phyloP scores from a whole-genome alignment of 352 stramenopile genomes.

The Globisporangium irregulare region DNA sequence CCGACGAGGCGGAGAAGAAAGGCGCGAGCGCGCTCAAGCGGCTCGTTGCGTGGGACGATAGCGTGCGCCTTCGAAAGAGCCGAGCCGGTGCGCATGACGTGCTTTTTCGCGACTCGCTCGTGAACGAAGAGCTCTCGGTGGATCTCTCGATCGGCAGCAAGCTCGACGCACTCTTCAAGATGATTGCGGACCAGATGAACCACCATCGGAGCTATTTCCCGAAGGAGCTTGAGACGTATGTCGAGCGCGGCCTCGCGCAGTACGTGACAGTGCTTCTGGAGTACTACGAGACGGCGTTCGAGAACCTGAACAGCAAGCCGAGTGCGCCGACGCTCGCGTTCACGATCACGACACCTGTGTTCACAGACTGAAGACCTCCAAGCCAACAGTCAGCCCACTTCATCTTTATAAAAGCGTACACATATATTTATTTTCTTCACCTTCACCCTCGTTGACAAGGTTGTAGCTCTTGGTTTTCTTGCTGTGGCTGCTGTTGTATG shows the following conservation, averaged over 20 bases:
- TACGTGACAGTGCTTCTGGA: constrained; percentile 79
- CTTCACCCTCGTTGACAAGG: not conserved
- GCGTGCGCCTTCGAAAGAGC: constrained; percentile 38
- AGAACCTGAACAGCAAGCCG: constrained; percentile 42
- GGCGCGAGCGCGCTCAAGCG: constrained; percentile 49
- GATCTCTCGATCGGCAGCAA: constrained; percentile 82
- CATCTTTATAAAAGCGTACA: not conserved
- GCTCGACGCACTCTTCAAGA: constrained; percentile 83
- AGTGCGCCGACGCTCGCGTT: constrained; percentile 75
- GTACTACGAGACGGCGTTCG: constrained; percentile 77
- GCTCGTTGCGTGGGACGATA: constrained; percentile 67
- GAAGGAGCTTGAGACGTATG: constrained; percentile 65
- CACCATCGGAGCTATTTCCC: constrained; percentile 49
- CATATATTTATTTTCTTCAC: constrained; percentile 13
- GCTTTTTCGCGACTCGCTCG: constrained; percentile 72
- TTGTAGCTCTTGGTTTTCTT: not conserved
- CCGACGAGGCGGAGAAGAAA: constrained; percentile 37
- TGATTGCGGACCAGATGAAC: constrained; percentile 76
- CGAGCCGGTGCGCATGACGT: constrained; percentile 33
- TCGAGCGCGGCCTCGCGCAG: constrained; percentile 63
- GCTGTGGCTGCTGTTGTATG: not conserved
- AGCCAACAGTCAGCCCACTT: not conserved
- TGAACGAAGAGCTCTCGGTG: constrained; percentile 78
- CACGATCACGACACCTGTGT: constrained; percentile 69
- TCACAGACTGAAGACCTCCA: constrained; percentile 39